A percentile compares a stretch with the other conserved stretches of the same genome.
Evolutionary conservation across 192 early-diverging fungal genomes (phyloP).

Genomic region (Chytriomyces hyalinus): DNA sequence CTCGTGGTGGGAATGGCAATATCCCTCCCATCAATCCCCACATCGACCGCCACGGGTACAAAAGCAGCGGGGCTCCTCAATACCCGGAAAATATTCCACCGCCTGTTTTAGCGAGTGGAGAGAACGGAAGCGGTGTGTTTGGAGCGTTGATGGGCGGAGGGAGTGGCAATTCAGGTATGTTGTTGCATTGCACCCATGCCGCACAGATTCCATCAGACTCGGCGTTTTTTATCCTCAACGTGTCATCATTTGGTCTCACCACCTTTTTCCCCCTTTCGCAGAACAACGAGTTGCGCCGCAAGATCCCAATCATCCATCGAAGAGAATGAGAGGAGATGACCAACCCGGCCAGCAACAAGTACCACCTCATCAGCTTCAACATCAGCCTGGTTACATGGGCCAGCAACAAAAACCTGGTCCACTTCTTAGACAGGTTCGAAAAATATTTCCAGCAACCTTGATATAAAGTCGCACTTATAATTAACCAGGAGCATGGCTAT

Average conservation of each 20-base stretch:
- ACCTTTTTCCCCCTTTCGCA: no score
- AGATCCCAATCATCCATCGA: slow-evolving; percentile 24
- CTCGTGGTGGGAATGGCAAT: slow-evolving; percentile 58
- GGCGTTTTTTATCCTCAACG: no score
- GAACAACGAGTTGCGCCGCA: slow-evolving; percentile 4
- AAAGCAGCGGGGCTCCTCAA: slow-evolving; percentile 53
- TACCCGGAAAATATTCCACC: slow-evolving; percentile 62
- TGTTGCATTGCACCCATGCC: no score
- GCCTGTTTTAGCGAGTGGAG: slow-evolving; percentile 67
- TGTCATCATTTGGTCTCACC: no score
- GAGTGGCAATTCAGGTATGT: slow-evolving; percentile 38
- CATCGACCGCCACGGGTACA: slow-evolving; percentile 24
- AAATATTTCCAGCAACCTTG: neutral
- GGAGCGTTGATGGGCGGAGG: slow-evolving; percentile 43
- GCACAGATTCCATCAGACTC: no score
- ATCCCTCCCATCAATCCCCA: slow-evolving; percentile 53
- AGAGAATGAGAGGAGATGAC: slow-evolving; percentile 46
- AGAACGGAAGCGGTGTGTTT: slow-evolving; percentile 41
- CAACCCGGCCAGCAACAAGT: slow-evolving; percentile 39
- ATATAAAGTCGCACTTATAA: neutral
- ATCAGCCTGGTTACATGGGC: slow-evolving; percentile 20
- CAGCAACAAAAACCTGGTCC: neutral
- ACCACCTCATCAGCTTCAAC: slow-evolving; percentile 42
- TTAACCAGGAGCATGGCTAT: slow-evolving; percentile 17
- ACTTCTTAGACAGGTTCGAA: slow-evolving; percentile 16